phyloP scores from a whole-genome alignment of 2,329 filamentous ascomycete genomes.

The Bipolaris sorokiniana region DNA sequence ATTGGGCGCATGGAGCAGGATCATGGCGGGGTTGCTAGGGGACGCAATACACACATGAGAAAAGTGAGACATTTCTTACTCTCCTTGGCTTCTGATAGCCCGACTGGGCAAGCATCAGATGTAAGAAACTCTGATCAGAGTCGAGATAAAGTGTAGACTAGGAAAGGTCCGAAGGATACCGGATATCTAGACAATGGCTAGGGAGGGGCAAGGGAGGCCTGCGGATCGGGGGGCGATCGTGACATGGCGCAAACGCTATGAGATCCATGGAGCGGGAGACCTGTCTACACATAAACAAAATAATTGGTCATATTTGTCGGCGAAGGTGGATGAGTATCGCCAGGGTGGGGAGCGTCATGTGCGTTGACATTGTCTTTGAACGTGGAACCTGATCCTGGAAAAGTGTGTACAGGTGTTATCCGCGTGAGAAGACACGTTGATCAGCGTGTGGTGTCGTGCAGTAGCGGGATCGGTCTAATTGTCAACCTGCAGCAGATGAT shows the following conservation, averaged over 20 bases:
- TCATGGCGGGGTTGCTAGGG: background rate
- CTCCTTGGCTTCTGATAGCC: background rate
- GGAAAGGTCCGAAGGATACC: background rate
- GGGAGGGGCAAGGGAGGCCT: background rate
- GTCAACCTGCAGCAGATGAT: background rate
- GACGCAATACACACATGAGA: background rate
- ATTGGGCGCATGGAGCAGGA: background rate
- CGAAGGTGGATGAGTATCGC: background rate
- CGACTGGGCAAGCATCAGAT: background rate
- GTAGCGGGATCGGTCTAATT: slow-evolving; percentile 9
- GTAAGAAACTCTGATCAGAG: background rate
- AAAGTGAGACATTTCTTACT: background rate
- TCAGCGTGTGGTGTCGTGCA: slow-evolving; percentile 5
- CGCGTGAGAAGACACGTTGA: background rate
- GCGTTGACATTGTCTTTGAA: background rate
- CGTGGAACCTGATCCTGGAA: background rate
- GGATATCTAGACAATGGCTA: slow-evolving; percentile 3
- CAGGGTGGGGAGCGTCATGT: background rate
- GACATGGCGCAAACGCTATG: slow-evolving; percentile 16
- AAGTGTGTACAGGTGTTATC: slow-evolving; percentile 1
- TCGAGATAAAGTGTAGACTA: slow-evolving; percentile 18
- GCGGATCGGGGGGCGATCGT: slow-evolving; percentile 10
- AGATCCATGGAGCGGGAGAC: slow-evolving; percentile 1
- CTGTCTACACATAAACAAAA: slow-evolving; percentile 11
- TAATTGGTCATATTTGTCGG: background rate